These are phyloP conservation scores for Rhodotorula sp. DNA, from an alignment of 1,284 basidiomycete genomes.

Conservation along the genomic window DNA sequence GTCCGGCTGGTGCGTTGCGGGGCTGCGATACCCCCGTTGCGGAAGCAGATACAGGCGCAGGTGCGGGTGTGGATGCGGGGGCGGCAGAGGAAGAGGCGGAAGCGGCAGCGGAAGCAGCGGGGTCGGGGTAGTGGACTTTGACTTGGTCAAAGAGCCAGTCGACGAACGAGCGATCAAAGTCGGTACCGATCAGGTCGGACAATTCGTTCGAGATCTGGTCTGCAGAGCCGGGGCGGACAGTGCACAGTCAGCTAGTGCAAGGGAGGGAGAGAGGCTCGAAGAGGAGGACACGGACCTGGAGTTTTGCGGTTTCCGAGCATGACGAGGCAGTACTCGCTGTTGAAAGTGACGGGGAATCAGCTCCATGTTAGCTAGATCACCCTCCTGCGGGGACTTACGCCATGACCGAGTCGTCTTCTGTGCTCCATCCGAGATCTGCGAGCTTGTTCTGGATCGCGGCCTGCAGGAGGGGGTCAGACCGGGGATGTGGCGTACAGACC, in stretches of 20 bases:
- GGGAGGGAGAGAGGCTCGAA: not conserved
- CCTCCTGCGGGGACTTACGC: too few relatives aligned
- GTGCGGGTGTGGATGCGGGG: conserved; percentile 50
- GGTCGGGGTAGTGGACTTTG: conserved; percentile 53
- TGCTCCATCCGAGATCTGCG: conserved; percentile 67
- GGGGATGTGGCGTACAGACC: too few relatives aligned
- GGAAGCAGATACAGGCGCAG: conserved; percentile 3
- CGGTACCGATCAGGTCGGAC: conserved; percentile 57
- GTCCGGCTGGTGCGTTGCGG: not conserved
- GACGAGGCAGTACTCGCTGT: conserved; percentile 85
- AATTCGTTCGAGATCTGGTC: conserved; percentile 77
- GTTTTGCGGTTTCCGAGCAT: conserved; percentile 90
- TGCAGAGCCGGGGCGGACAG: conserved; percentile 45
- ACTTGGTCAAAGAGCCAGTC: conserved; percentile 78
- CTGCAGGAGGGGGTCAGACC: too few relatives aligned
- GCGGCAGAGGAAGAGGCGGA: conserved; percentile 3
- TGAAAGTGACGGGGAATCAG: too few relatives aligned
- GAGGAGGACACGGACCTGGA: conserved; percentile 56
- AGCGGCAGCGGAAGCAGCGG: conserved; percentile 6
- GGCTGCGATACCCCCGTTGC: not conserved
- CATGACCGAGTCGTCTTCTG: conserved; percentile 76
- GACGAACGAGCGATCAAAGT: conserved; percentile 68
- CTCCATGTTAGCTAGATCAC: too few relatives aligned
- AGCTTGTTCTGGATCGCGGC: conserved; percentile 78
- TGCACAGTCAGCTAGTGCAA: not conserved